Base-by-base conservation (phyloP, 2,329 filamentous ascomycete genomes). In the Rosellinia necatrix region DNA sequence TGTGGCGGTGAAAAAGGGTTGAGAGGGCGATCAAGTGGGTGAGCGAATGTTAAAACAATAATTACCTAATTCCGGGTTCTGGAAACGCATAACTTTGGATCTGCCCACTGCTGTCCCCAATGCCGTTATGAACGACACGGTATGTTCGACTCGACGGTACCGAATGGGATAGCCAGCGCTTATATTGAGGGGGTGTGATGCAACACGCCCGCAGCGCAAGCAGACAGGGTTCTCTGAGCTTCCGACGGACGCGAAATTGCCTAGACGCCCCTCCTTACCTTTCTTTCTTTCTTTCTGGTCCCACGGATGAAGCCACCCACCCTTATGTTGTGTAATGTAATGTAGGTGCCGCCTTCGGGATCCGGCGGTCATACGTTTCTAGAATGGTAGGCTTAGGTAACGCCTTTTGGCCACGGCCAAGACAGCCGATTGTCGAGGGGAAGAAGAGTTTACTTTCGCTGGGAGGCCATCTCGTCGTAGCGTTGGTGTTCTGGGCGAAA, bases 101-200 rank as follows among this genome's bases (percentile, higher is more conserved):
- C n/a, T n/a, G n/a, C n/a, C n/a, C n/a, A n/a, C n/a, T n/a, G n/a
- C n/a, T n/a, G n/a, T n/a, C n/a, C n/a, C n/a, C 13, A 40, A 35
- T 25, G 38, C 37, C 29, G 37, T 13, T 38, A 44, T 49, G 29
- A 29, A 50, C 30, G 46, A 46, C 42, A 54, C 44, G 27, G 49
- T 32, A 35, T 25, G n/a, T n/a, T n/a, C n/a, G 43, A 30, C 38
- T 25, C 29, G 29, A 25, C 32, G 55, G 55, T 49, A 54, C 49
- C 49, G 49, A 54, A 58, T 58, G 40, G 30, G 50, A 37, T 34
- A 32, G 10, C 27, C 29, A 21, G 44, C 46, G 32, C 27, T 37
- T 19, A 46, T 34, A 13, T 22, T 43, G 21, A 32, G 42, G 44
- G 9, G 41, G 24, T 46, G 17, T 24, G 27, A 58, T 47, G 50